Evolutionary conservation across 2,329 filamentous ascomycete genomes (phyloP), one percentile per base, ranked within the genome.

Genomic region (Didymella pomorum): DNA sequence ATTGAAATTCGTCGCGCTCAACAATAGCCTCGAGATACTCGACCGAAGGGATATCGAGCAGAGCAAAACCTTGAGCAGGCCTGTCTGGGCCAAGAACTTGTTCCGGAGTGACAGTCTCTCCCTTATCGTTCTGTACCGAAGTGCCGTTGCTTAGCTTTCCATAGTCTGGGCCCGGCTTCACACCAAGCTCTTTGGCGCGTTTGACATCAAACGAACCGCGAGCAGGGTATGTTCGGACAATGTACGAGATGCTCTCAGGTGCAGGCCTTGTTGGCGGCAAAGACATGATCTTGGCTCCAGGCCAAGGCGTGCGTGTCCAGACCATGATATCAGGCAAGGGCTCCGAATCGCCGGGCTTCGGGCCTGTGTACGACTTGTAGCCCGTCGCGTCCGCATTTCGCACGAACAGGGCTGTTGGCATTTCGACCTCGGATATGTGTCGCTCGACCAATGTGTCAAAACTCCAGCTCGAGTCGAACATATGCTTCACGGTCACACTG

Each of bases 391-490:
- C 76, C 0, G 79, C 68, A 67, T 90, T 84, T 23, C 88, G 84
- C 46, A 91, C 74, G 70, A 93, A 96, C 39, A 95, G 80, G 25
- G 84, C 83, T 4, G 90, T 87, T 3, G 90, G 90, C 68, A 89
- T 80, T 56, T 85, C 80, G 46, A 91, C 89, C 33, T 90, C 78
- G 16, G 84, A 82, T 33, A 96, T 82, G 23, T 83, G 87, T 23
- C 82, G 87, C 68, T 91, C 87, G 20, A 86, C 75, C 18, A 96
- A 81, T 2, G 86, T 83, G 70, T 96, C 91, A 59, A 90, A 79
- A 21, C 80, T 84, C 92, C 91, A 95, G 56, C 84, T 79, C 0
- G 90, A 93, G 66, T 91, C 83, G 71, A 94, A 94, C 91, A 95
- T 94, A 63, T 88, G 83, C 9, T 82, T 81, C n/a, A 94, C 84